These are phyloP conservation scores for Penicillium parvum DNA, from an alignment of 495 filamentous ascomycete species.

Conservation along the genomic window DNA sequence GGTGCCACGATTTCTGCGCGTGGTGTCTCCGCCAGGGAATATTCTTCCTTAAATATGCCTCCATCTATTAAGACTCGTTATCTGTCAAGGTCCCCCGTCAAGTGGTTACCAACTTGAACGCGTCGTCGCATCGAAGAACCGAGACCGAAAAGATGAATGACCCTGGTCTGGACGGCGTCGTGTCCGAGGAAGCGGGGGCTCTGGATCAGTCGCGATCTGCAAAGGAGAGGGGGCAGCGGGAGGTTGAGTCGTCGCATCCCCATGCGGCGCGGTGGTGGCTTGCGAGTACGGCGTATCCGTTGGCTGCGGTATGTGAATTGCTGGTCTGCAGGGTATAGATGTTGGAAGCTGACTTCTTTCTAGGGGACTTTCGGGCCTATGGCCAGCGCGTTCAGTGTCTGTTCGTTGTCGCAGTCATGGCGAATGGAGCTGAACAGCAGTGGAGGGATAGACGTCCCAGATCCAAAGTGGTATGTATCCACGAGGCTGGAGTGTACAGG, in stretches of 20 bases:
- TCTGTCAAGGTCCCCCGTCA: no score
- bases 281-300: conserved; percentile 73
- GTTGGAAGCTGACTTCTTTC: not conserved
- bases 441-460: conserved; percentile 50
- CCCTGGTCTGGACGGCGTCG: conserved; percentile 50
- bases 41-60: no score
- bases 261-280: conserved; percentile 72
- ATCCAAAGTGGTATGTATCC: conserved; percentile 62
- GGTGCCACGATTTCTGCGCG: conserved; percentile 6
- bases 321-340: not conserved
- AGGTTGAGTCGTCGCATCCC: conserved; percentile 3
- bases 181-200: conserved; percentile 43
- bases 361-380: conserved; percentile 78
- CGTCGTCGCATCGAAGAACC: no score
- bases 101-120: no score
- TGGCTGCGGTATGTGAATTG: conserved; percentile 52
- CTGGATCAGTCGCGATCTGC: conserved; percentile 36
- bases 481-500: not conserved
- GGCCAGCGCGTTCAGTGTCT: conserved; percentile 76
- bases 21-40: not conserved
- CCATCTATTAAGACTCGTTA: no score
- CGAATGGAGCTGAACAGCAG: conserved; percentile 51
- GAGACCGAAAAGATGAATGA: conserved; percentile 56
- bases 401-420: conserved; percentile 71
- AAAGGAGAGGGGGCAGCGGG: conserved; percentile 13